A percentile compares a stretch with the other conserved stretches of the same genome.
These are phyloP conservation scores for Acacia acuminata DNA, from an alignment of 306 rosid species.

Conservation along the genomic window DNA sequence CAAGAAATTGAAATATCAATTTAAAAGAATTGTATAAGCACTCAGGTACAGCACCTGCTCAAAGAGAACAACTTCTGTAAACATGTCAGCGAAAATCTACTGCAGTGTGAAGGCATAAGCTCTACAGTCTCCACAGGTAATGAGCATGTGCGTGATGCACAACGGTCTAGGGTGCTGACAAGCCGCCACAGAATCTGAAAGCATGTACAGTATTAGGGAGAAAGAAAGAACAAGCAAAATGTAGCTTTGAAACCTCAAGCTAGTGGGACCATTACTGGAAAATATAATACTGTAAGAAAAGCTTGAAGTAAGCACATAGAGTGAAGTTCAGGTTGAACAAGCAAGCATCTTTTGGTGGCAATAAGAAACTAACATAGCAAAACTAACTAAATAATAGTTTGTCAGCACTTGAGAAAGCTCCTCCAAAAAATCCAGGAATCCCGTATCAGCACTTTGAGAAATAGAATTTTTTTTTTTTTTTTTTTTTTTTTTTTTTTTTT, in stretches of 20 bases:
- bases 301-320: neutral
- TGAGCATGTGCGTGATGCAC: constrained; percentile 92
- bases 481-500: too few species aligned
- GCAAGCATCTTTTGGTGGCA: neutral
- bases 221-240: neutral
- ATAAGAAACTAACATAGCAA: constrained; percentile 10
- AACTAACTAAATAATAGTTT: constrained; percentile 13
- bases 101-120: constrained; percentile 91
- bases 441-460: neutral
- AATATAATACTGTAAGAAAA: constrained; percentile 17
- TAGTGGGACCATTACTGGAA: constrained; percentile 10
- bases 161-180: constrained; percentile 87
- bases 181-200: constrained; percentile 77
- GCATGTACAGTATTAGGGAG: constrained; percentile 18
- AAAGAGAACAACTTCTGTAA: constrained; percentile 87
- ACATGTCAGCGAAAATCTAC: constrained; percentile 90
- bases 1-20: constrained; percentile 22
- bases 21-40: constrained; percentile 18
- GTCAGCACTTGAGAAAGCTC: constrained; percentile 3
- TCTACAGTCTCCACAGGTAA: constrained; percentile 94
- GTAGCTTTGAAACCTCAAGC: constrained; percentile 1
- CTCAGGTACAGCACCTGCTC: constrained; percentile 67
- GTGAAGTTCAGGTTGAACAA: constrained; percentile 13
- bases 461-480: too few species aligned
- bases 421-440: neutral